Evolutionary conservation across 306 rosid species (phyloP), one percentile per base, ranked within the genome.

Genomic region (Hippophae tibetana): DNA sequence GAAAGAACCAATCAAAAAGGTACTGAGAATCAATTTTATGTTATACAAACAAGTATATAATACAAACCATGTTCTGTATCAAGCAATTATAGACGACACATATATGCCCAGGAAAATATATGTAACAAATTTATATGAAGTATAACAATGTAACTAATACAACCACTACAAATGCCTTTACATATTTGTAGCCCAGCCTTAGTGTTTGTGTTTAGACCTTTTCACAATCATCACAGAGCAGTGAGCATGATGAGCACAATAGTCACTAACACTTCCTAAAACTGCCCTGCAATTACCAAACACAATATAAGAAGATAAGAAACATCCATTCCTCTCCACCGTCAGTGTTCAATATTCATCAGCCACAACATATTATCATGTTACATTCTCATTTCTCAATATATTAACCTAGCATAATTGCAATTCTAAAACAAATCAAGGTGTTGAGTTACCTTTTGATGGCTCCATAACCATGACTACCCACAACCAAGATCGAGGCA

Each of bases 251-350:
- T 80, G 89, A 45, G 86, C 74, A 75, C 95, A 89, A 9, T 84
- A 84, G 73, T 86, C 97, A 75, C 97, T 89, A 13, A 86, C 89
- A 59, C 95, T 86, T 1, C 89, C 93, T 8, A 89, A 66, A 42
- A 83, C 76, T 13, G 86, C 93, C 80, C 97, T 81, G 95, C 83
- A 69, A 2, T 13, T 41, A 44, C 46, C 52, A 26, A 58, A 58
- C 2, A 27, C 8, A 14, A 58, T 7, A 25, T 58, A 31, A 31
- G 38, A 2, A 31, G 26, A 8, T n/a, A 14, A 27, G 8, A 14
- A 57, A 14, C 25, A 14, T 52, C 56, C 23, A 18, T 18, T 18
- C 23, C 38, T 31, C 38, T 31, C 38, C 38, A 31, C 38, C 38
- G 3, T 31, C 5, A 31, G 5, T 4, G 38, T 31, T 31, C 38